These are phyloP conservation scores for Dendrobium chrysotoxum DNA, from an alignment of 106 monocot genomes.

Conservation along the genomic window DNA sequence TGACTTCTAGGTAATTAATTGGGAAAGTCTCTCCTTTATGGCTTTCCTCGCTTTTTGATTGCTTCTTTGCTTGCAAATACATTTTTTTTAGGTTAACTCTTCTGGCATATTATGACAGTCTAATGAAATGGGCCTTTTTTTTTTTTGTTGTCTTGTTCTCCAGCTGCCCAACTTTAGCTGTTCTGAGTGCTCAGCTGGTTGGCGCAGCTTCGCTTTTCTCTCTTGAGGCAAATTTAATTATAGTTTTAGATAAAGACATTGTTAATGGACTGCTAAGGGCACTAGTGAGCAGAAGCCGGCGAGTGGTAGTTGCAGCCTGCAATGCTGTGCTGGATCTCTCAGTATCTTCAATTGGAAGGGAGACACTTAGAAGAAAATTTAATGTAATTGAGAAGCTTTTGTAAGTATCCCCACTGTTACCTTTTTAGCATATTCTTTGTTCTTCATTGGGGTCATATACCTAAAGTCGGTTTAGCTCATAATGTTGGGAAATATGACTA, in stretches of 20 bases:
- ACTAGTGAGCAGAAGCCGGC: constrained; percentile 16
- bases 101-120: not conserved
- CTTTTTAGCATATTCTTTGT: not conserved
- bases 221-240: constrained; percentile 25
- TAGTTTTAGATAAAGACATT: constrained; percentile 30
- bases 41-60: not conserved
- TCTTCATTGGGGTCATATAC: not conserved
- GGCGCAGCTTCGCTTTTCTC: constrained; percentile 38
- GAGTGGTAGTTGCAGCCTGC: constrained; percentile 31
- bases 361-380: constrained; percentile 22
- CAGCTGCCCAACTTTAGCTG: constrained; percentile 34
- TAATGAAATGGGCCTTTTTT: no score
- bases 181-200: constrained; percentile 34
- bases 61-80: not conserved
- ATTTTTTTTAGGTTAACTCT: no score
- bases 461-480: not conserved
- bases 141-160: not conserved
- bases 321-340: constrained; percentile 60
- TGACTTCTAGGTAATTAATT: constrained; percentile 21
- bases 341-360: constrained; percentile 35
- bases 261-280: constrained; percentile 31
- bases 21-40: no score
- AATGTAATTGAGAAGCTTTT: constrained; percentile 33
- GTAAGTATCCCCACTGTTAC: constrained; percentile 29
- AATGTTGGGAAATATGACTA: no score